These are phyloP conservation scores for Vaccinium vitisidaea DNA, from an alignment of 148 eudicot genomes.

Conservation along the genomic window DNA sequence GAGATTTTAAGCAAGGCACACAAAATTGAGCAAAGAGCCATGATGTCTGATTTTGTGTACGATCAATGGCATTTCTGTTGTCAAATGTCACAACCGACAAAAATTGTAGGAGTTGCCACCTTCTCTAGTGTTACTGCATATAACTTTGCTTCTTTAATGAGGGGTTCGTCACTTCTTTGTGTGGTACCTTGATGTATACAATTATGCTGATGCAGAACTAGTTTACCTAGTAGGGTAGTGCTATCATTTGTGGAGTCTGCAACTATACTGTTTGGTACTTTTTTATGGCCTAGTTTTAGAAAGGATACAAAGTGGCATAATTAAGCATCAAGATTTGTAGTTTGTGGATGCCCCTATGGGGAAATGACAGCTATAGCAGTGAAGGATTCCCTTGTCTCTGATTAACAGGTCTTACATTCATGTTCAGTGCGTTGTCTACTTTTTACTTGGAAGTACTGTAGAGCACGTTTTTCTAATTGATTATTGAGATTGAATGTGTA, in stretches of 20 bases:
- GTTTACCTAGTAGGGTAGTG: no score
- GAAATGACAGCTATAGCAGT: background rate
- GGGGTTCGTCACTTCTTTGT: background rate
- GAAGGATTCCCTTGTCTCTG: background rate
- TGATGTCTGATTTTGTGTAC: background rate
- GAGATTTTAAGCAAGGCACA: background rate
- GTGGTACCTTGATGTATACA: background rate
- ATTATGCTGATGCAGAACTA: background rate
- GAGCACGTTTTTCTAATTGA: background rate
- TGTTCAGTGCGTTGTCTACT: background rate
- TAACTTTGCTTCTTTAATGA: background rate
- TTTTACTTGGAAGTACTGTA: slow-evolving; percentile 1
- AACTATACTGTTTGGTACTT: background rate
- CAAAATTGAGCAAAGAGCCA: background rate
- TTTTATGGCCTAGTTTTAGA: background rate
- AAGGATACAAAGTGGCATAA: background rate
- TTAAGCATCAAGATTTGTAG: background rate
- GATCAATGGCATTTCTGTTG: background rate
- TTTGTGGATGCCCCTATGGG: background rate
- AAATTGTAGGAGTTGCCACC: background rate
- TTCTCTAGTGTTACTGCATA: background rate
- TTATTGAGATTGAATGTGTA: background rate
- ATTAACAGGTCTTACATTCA: background rate
- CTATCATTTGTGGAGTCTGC: background rate
- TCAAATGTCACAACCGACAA: background rate